A percentile compares a stretch with the other conserved stretches of the same genome.
Conservation (phyloP, 208 protist genomes). For the Crithidia mellificae region DNA sequence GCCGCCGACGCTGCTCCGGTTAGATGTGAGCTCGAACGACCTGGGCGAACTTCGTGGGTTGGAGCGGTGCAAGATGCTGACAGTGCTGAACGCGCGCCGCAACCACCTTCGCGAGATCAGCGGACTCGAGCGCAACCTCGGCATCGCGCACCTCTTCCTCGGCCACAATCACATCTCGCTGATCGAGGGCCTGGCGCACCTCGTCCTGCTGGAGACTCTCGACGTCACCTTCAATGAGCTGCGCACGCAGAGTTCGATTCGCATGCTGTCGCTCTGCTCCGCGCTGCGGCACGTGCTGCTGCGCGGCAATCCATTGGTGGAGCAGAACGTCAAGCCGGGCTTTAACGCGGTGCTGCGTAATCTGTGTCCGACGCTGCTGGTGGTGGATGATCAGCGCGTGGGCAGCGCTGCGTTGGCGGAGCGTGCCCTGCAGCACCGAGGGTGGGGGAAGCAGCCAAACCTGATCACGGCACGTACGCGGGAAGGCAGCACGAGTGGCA, state of each 20-base stretch:
- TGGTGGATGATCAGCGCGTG: conserved; percentile 69
- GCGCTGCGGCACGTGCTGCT: conserved; percentile 69
- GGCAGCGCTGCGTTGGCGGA: conserved; percentile 50
- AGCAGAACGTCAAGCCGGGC: conserved; percentile 16
- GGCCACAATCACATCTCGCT: conserved; percentile 69
- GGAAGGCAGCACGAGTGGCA: no score
- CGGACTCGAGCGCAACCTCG: conserved; percentile 55
- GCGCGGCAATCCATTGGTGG: conserved; percentile 74
- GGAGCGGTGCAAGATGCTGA: conserved; percentile 71
- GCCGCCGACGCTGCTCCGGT: conserved; percentile 68
- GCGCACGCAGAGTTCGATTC: conserved; percentile 49
- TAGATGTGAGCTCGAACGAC: conserved; percentile 83
- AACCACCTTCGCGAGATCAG: conserved; percentile 50
- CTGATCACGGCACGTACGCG: conserved; percentile 16
- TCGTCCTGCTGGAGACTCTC: conserved; percentile 86
- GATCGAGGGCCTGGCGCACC: conserved; percentile 72
- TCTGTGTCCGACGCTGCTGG: conserved; percentile 74
- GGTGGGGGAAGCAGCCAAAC: conserved; percentile 39
- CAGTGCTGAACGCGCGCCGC: conserved; percentile 76
- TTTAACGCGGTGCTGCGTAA: conserved; percentile 72
- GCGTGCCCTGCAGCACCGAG: conserved; percentile 31
- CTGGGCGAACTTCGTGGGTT: conserved; percentile 57
- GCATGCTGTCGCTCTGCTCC: conserved; percentile 71
- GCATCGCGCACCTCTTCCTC: conserved; percentile 79
- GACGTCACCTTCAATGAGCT: conserved; percentile 79